These are phyloP conservation scores for Nakaseomyces kungkrabaensis DNA, from an alignment of 1,139 yeast genomes.

Conservation along the genomic window DNA sequence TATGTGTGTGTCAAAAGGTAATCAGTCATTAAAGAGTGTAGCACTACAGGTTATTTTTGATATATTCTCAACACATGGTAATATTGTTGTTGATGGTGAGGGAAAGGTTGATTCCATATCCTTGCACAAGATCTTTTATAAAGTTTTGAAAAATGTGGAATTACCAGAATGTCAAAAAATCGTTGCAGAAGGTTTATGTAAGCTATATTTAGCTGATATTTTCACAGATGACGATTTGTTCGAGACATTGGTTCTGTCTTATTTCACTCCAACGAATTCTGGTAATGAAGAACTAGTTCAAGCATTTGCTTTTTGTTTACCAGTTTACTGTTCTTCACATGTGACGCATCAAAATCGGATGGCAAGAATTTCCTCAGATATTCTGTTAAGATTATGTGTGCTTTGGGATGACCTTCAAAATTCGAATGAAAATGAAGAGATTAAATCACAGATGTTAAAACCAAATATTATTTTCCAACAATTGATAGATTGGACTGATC, in stretches of 20 bases:
- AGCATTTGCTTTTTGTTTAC: slow-evolving; percentile 78
- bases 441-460: slow-evolving; percentile 33
- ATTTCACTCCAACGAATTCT: slow-evolving; percentile 60
- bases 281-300: slow-evolving; percentile 64
- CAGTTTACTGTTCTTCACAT: slow-evolving; percentile 81
- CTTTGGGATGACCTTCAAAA: slow-evolving; percentile 30
- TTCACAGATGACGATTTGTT: slow-evolving; percentile 61
- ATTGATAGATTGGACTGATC: slow-evolving; percentile 80
- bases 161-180: slow-evolving; percentile 63
- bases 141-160: slow-evolving; percentile 48
- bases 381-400: slow-evolving; percentile 43
- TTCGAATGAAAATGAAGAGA: slow-evolving; percentile 29
- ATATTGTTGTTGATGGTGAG: slow-evolving; percentile 51
- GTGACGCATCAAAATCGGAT: slow-evolving; percentile 61
- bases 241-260: slow-evolving; percentile 61
- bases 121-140: slow-evolving; percentile 56
- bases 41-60: slow-evolving; percentile 70
- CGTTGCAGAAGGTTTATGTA: slow-evolving; percentile 83
- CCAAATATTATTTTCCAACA: slow-evolving; percentile 66
- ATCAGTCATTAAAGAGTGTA: slow-evolving; percentile 44
- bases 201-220: slow-evolving; percentile 69
- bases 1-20: slow-evolving; percentile 52
- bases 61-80: slow-evolving; percentile 68
- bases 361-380: slow-evolving; percentile 56
- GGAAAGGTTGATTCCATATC: slow-evolving; percentile 55